Base-by-base conservation (phyloP, 2,329 filamentous ascomycete genomes). In the Fusarium anguioides region DNA sequence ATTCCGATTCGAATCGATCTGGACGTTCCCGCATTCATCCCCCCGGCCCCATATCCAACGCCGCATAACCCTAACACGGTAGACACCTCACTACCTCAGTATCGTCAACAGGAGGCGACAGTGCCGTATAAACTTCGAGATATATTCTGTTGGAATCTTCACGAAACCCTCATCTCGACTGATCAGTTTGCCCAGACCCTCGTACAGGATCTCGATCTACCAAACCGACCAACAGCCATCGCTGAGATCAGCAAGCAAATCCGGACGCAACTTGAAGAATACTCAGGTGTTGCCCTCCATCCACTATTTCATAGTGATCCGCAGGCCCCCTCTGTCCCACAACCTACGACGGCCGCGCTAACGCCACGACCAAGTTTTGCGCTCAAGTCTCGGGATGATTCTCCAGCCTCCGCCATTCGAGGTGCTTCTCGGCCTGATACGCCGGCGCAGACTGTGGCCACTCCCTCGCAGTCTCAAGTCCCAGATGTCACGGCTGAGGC, bases 1-100 rank as follows among this genome's bases (percentile, higher is more conserved):
- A 95, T 99, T 60, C 96, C 96, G 18, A 97, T 99, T 73, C 92
- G 95, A 60, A 97, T 99, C 78, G 96, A 99, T 75, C 85, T 98
- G 76, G 95, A 98, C 76, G 90, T 99, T 29, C 90, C 93, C 45
- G 84, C 93, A 55, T 96, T 91, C 80, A 83, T 87, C 12, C 90
- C 92, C 14, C 81, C 86, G 31, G 82, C 90, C 20, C 83, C 91
- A 7, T 83, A 92, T 51, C 89, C 89, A 7, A 82, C 86, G 4
- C 89, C 89, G 12, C 47, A 49, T 21, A 84, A 86, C 60, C 87
- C 89, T 56, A 83, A 80, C 29, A 83, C 84, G 17, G 86, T 90
- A 70, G 91, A 97, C 74, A 88, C 91, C 60, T 88, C 87, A 7
- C 82, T 92, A 48, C 90, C 93, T 15, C 89, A 94, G 55, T 97